phyloP scores from a whole-genome alignment of 1,284 basidiomycete species.

The Neolentinus lepideus region DNA sequence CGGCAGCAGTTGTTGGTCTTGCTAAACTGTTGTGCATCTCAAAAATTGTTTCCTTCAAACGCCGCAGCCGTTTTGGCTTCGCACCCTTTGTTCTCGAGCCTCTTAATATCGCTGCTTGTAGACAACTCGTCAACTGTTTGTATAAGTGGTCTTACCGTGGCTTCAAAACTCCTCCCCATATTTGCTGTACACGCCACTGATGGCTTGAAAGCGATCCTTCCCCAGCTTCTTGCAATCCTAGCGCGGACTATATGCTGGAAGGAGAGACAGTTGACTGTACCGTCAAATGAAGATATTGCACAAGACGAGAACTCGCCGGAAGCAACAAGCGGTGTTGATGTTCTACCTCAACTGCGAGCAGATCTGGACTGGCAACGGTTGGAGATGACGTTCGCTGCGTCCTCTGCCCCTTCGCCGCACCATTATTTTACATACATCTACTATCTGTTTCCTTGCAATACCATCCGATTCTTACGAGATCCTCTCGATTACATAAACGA shows the following conservation, averaged over 20 bases:
- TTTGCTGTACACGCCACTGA: constrained; percentile 56
- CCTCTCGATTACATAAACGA: constrained; percentile 58
- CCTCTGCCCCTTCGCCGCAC: constrained; percentile 45
- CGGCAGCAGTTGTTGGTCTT: constrained; percentile 65
- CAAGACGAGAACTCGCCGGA: constrained; percentile 17
- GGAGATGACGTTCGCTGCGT: constrained; percentile 45
- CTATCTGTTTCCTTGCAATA: constrained; percentile 84
- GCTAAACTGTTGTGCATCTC: constrained; percentile 53
- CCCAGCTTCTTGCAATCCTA: constrained; percentile 55
- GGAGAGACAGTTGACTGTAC: constrained; percentile 29
- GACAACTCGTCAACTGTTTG: constrained; percentile 69
- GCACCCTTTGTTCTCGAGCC: constrained; percentile 53
- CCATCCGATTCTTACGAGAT: constrained; percentile 64
- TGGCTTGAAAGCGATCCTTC: constrained; percentile 49
- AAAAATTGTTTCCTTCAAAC: constrained; percentile 36
- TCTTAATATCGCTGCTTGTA: constrained; percentile 57
- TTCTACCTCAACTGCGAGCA: constrained; percentile 37
- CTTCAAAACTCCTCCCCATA: constrained; percentile 67
- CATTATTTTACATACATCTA: constrained; percentile 76
- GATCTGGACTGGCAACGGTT: constrained; percentile 61
- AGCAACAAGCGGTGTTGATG: constrained; percentile 18
- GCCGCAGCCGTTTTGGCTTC: constrained; percentile 45
- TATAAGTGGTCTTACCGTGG: constrained; percentile 49
- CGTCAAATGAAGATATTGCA: constrained; percentile 13
- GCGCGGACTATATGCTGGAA: constrained; percentile 69